Base-by-base conservation (phyloP, 2,329 filamentous ascomycete species). In the Neurospora sp. region DNA sequence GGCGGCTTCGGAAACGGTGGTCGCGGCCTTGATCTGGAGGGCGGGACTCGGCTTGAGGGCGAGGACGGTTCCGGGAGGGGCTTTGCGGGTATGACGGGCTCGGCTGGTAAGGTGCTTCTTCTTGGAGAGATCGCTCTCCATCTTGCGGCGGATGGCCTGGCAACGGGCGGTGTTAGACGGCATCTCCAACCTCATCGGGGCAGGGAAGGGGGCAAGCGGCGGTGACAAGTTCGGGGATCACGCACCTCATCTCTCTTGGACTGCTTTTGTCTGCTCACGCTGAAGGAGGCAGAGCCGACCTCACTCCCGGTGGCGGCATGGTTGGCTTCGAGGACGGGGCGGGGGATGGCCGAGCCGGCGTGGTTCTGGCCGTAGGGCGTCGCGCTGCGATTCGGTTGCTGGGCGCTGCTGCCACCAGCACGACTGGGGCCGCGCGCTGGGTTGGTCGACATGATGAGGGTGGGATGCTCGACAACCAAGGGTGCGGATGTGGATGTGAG, bases 111-210 rank as follows among this genome's bases (percentile, higher is more conserved):
- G 87, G 78, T 93, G 89, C 83, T 93, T 97, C 89, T 98, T 98
- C 85, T 98, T 98, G 87, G 89, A 96, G 83, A 99, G 90, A 80
- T 99, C 96, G 78, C 88, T 95, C 85, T 99, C 96, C 85, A 99
- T 91, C 85, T 97, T 98, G 78, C 90, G 90, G 77, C 96, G 93
- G 79, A 99, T 98, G 68, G 96, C 96, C 96, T 73, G 73, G 69
- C 69, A 71, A 73, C 71, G 33, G 38, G 38, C 67, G 58, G 73
- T 72, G 75, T 82, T 74, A 82, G 80, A 74, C 71, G 76, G 72
- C 72, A 76, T 76, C 42, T 69, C 39, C 36, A 67, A 43, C 66
- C 58, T 66, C 13, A 66, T 67, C 4, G 10, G 67, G 15, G 40
- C n/a, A 33, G 73, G 67, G 68, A 70, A 72, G 74, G 69, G 73